A percentile compares a stretch with the other conserved stretches of the same genome.
Evolutionary conservation across 306 rosid species (phyloP).

Genomic region (Quercus aquifolioides): DNA sequence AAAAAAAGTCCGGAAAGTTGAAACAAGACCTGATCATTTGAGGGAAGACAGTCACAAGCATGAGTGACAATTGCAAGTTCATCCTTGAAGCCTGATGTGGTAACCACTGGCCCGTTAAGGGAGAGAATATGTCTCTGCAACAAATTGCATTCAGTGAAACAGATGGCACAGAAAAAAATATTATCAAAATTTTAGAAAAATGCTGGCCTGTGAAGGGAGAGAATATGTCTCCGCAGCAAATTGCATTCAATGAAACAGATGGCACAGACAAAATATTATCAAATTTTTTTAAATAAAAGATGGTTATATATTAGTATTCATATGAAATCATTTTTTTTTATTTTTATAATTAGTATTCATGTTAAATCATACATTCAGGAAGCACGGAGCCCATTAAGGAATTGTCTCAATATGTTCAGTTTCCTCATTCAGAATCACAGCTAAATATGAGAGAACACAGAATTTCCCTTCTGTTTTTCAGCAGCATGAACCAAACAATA

Average conservation of each 20-base stretch:
- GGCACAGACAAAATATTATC: background rate
- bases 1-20: background rate
- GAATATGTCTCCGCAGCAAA: conserved; percentile 61
- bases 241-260: conserved; percentile 26
- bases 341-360: background rate
- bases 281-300: background rate
- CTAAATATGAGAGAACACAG: background rate
- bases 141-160: conserved; percentile 25
- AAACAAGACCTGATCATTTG: conserved; percentile 73
- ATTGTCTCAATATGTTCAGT: background rate
- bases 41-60: conserved; percentile 65
- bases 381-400: background rate
- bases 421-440: background rate
- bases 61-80: conserved; percentile 84
- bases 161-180: conserved; percentile 3
- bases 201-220: conserved; percentile 76
- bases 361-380: background rate
- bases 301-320: background rate
- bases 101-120: conserved; percentile 85
- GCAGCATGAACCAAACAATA: background rate
- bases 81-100: conserved; percentile 87
- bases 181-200: background rate
- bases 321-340: background rate
- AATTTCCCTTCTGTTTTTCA: background rate
- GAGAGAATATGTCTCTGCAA: conserved; percentile 77